These are phyloP conservation scores for Tuber aestivum DNA, from an alignment of 495 filamentous ascomycete species.

Conservation along the genomic window DNA sequence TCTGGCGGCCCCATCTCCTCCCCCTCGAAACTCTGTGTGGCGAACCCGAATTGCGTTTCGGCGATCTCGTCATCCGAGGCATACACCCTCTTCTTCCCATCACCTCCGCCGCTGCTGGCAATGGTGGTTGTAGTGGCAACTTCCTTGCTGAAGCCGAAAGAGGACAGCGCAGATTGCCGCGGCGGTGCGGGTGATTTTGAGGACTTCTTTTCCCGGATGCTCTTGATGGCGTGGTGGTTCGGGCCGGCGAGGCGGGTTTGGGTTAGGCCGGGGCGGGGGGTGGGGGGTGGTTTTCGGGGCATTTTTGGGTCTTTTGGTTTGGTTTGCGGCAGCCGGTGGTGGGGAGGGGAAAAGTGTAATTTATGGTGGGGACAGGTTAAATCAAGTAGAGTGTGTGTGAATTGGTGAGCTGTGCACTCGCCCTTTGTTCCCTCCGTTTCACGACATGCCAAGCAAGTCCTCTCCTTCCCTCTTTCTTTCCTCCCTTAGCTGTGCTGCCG, in stretches of 20 bases:
- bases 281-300: conserved; percentile 6
- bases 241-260: conserved; percentile 28
- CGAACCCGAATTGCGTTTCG: conserved; percentile 31
- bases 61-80: conserved; percentile 14
- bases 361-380: not conserved
- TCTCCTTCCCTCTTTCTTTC: not conserved
- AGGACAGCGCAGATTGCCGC: conserved; percentile 23
- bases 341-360: not conserved
- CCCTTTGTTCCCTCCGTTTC: not conserved
- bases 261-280: conserved; percentile 7
- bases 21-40: conserved; percentile 45
- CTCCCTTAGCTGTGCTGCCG: not conserved
- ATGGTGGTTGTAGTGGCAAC: not conserved
- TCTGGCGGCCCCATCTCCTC: conserved; percentile 8
- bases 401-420: not conserved
- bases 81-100: conserved; percentile 10
- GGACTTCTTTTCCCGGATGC: conserved; percentile 13
- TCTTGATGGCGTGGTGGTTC: conserved; percentile 27
- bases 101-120: not conserved
- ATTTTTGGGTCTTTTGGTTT: conserved; percentile 2
- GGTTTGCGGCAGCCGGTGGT: conserved; percentile 14
- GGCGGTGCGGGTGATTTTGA: not conserved
- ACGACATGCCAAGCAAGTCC: not conserved
- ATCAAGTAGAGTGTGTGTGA: not conserved
- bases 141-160: conserved; percentile 25